phyloP scores from a whole-genome alignment of 306 rosid species.

The Hippophae tibetana region DNA sequence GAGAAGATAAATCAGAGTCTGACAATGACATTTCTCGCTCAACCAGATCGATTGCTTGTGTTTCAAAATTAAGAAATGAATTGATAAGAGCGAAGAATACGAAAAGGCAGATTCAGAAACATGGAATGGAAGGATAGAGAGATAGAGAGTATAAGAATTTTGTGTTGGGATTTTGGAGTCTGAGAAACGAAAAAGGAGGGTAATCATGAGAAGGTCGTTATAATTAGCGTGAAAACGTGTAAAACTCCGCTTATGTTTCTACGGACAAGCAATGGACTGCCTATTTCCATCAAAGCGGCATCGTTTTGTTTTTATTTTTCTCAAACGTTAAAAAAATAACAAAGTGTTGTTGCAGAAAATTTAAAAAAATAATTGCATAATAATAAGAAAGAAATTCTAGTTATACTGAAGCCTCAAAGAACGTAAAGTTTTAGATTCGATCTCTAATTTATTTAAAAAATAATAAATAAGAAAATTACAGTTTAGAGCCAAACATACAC shows the following conservation, averaged over 20 bases:
- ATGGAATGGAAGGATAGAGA: not conserved
- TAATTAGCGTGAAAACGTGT: slow-evolving; percentile 26
- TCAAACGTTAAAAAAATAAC: no score
- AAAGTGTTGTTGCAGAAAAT: no score
- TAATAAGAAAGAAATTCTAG: no score
- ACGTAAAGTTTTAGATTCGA: no score
- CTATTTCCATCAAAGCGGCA: not conserved
- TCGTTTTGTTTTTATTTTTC: not conserved
- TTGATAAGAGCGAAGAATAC: slow-evolving; percentile 1
- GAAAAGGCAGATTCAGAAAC: not conserved
- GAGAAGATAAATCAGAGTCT: slow-evolving; percentile 55
- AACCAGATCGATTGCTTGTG: slow-evolving; percentile 14
- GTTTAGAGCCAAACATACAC: no score
- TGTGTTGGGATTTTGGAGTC: slow-evolving; percentile 6
- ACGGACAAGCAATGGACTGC: slow-evolving; percentile 8
- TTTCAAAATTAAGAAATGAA: not conserved
- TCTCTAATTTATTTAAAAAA: no score
- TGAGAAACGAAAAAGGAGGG: slow-evolving; percentile 13
- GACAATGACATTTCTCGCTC: slow-evolving; percentile 62
- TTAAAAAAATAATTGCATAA: no score
- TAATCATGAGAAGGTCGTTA: slow-evolving; percentile 32
- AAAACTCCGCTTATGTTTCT: slow-evolving; percentile 31
- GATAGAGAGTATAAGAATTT: slow-evolving; percentile 13
- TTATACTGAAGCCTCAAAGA: no score
- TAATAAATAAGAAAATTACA: no score